Evolutionary conservation across 495 filamentous ascomycete species (phyloP).

Genomic region (Clavariopsis aquatica): DNA sequence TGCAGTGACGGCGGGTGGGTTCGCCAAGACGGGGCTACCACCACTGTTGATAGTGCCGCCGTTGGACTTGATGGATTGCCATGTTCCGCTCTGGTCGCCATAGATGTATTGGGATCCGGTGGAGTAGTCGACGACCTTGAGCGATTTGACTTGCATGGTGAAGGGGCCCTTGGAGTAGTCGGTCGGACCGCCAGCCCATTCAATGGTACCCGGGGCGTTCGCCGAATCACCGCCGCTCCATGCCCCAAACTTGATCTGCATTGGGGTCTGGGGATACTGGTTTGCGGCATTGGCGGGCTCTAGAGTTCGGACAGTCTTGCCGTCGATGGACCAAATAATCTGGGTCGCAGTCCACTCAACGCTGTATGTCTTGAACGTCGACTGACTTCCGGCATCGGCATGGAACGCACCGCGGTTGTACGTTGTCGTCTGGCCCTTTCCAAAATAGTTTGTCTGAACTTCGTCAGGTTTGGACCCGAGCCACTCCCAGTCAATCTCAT

Average conservation of each 20-base stretch:
- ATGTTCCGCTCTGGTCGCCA: constrained; percentile 70
- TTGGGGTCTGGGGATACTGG: constrained; percentile 89
- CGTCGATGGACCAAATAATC: constrained; percentile 82
- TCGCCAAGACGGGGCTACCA: constrained; percentile 47
- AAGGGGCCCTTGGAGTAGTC: constrained; percentile 80
- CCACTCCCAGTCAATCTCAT: constrained; percentile 95
- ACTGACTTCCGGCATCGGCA: constrained; percentile 59
- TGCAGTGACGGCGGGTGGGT: constrained; percentile 57
- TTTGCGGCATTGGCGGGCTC: constrained; percentile 59
- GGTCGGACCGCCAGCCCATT: constrained; percentile 83
- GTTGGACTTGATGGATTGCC: constrained; percentile 75
- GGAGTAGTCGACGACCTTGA: constrained; percentile 84
- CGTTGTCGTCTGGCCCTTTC: constrained; percentile 75
- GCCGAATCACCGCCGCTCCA: constrained; percentile 82
- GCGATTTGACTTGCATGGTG: constrained; percentile 76
- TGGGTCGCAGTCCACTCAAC: constrained; percentile 79
- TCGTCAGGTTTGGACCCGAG: constrained; percentile 62
- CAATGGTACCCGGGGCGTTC: constrained; percentile 75
- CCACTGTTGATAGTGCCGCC: constrained; percentile 65
- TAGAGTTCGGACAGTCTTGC: constrained; percentile 67
- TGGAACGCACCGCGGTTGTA: constrained; percentile 73
- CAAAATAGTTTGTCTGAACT: constrained; percentile 92
- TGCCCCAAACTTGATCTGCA: constrained; percentile 79
- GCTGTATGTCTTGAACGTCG: constrained; percentile 80
- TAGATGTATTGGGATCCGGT: constrained; percentile 83